Evolutionary conservation across 83 land plant species (phyloP).

Genomic region (Picea engelmannii): DNA sequence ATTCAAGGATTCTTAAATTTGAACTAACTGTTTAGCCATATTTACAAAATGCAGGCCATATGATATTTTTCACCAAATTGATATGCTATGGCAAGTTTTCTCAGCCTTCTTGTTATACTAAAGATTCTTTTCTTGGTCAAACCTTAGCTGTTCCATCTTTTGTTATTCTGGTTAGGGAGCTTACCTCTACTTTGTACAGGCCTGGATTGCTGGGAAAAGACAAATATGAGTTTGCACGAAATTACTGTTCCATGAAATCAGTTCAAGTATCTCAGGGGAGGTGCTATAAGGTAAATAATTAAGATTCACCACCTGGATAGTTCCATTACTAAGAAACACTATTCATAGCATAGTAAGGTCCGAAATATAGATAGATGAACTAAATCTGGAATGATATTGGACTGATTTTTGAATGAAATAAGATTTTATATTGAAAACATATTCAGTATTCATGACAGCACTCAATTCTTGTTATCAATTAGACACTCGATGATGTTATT

Average conservation of each 20-base stretch:
- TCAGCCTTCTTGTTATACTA: background rate
- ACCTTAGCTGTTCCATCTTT: background rate
- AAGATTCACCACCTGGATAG: background rate
- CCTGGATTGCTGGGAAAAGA: constrained; percentile 86
- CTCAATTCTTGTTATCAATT: background rate
- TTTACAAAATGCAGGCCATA: constrained; percentile 69
- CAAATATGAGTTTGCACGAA: constrained; percentile 91
- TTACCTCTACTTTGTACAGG: constrained; percentile 41
- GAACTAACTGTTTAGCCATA: background rate
- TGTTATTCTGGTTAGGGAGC: background rate
- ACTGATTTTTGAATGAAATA: background rate
- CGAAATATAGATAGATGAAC: background rate
- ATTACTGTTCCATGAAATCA: constrained; percentile 59
- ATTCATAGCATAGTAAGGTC: background rate
- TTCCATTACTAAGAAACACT: background rate
- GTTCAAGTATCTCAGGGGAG: constrained; percentile 40
- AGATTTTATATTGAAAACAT: background rate
- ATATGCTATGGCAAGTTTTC: constrained; percentile 76
- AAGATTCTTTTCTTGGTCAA: constrained; percentile 6
- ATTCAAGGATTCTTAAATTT: background rate
- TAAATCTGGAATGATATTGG: too few relatives aligned
- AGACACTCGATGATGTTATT: too few relatives aligned
- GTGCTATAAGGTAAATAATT: constrained; percentile 30
- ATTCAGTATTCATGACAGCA: background rate
- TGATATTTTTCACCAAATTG: constrained; percentile 95